Evolutionary conservation across 2,329 filamentous ascomycete genomes (phyloP), one percentile per base, ranked within the genome.

Genomic region (Fusarium udum): DNA sequence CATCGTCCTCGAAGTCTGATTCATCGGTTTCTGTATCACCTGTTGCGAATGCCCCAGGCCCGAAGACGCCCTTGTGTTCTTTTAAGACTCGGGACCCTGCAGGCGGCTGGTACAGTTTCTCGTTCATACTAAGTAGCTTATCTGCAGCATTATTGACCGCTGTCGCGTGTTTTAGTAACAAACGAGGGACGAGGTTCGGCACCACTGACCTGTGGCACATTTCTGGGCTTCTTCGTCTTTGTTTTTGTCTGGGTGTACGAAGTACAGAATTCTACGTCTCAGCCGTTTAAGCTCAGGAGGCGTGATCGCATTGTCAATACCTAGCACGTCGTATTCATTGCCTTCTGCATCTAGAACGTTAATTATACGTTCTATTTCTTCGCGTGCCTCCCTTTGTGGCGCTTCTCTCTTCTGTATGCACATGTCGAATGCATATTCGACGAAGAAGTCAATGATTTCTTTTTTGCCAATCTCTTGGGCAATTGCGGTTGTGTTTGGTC

Each of bases 291-390:
- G 49, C 10, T 62, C 18, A 37, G 15, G 26, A 39, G 5, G 49
- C 49, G 20, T 32, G 5, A 62, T 55, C 39, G n/a, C 20, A 24
- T 39, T 6, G 3, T 62, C 26, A 12, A 62, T 62, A 18, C 42
- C 42, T 34, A 62, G 15, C 0, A 62, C 22, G 14, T 62, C 3
- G 8, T 62, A 62, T 39, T 62, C 24, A 42, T 62, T 45, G 4
- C 49, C 49, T 28, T 11, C 15, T 39, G 31, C 28, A 31, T 13
- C 13, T 22, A 42, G 26, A 45, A 55, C 14, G 42, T 39, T 32
- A n/a, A 62, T 42, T 11, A 62, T 62, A 31, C 32, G 24, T 28
- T 62, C 49, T 62, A 48, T 56, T 37, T 62, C 60, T 56, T 46
- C 32, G 16, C 16, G 26, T 39, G 18, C 24, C 16, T 34, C 15